phyloP scores from a whole-genome alignment of 208 protist species.

The Crithidia expoeki region DNA sequence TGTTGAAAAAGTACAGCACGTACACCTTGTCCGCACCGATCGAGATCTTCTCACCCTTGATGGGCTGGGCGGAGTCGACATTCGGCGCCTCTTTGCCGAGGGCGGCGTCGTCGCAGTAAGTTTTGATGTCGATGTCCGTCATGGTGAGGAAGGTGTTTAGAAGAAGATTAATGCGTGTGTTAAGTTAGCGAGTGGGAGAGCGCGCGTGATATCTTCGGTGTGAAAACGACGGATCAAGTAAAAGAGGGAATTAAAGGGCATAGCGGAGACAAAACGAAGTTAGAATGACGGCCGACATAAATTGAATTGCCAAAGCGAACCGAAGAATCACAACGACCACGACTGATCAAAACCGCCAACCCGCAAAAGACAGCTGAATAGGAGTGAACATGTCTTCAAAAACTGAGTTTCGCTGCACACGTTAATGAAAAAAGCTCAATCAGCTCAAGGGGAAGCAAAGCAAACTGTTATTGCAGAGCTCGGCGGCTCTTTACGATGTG shows the following conservation, averaged over 20 bases:
- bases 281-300: no score
- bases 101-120: slow-evolving; percentile 84
- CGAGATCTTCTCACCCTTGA: slow-evolving; percentile 75
- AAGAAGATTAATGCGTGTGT: not conserved
- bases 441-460: no score
- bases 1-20: slow-evolving; percentile 93
- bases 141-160: slow-evolving; percentile 29
- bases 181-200: not conserved
- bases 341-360: no score
- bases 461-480: no score
- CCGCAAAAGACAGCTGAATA: no score
- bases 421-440: no score
- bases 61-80: slow-evolving; percentile 62
- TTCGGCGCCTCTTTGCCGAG: slow-evolving; percentile 71
- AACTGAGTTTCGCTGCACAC: no score
- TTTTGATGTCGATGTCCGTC: slow-evolving; percentile 89
- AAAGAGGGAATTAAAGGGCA: not conserved
- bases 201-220: not conserved
- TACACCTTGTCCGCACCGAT: slow-evolving; percentile 70
- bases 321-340: no score
- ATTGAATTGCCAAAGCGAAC: no score
- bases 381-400: no score
- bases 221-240: not conserved
- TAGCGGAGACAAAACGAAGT: not conserved
- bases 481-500: no score